Evolutionary conservation across 345 rosid genomes (phyloP).

Genomic region (Eutrema heterophyllum): DNA sequence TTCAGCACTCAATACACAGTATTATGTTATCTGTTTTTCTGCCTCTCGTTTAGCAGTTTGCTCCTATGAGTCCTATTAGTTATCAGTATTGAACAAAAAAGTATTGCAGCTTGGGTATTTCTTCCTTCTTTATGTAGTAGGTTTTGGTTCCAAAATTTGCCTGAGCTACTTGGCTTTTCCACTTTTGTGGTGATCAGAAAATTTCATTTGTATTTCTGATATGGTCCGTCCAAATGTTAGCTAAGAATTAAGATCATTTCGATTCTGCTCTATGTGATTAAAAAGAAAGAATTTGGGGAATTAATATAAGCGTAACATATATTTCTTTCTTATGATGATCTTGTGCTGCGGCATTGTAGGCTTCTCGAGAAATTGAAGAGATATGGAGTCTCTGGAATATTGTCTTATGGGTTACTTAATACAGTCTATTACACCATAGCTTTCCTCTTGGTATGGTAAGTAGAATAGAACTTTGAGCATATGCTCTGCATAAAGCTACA

Average conservation of each 20-base stretch:
- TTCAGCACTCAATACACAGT: neutral
- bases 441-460: constrained; percentile 85
- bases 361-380: constrained; percentile 59
- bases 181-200: neutral
- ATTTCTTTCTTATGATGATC: neutral
- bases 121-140: neutral
- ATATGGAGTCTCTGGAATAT: constrained; percentile 78
- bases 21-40: neutral
- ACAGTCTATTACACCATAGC: constrained; percentile 70
- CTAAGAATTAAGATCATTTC: neutral
- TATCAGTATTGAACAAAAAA: neutral
- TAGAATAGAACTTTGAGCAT: neutral
- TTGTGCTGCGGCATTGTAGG: constrained; percentile 37
- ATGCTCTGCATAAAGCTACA: neutral
- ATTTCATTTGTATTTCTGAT: neutral
- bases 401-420: constrained; percentile 78
- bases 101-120: neutral
- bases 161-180: neutral
- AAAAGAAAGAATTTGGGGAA: neutral
- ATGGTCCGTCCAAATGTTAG: neutral
- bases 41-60: neutral
- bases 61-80: neutral
- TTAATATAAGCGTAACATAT: neutral
- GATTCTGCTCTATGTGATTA: neutral
- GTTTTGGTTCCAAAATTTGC: neutral